phyloP scores from a whole-genome alignment of 306 rosid genomes.

The Lablab purpureus region DNA sequence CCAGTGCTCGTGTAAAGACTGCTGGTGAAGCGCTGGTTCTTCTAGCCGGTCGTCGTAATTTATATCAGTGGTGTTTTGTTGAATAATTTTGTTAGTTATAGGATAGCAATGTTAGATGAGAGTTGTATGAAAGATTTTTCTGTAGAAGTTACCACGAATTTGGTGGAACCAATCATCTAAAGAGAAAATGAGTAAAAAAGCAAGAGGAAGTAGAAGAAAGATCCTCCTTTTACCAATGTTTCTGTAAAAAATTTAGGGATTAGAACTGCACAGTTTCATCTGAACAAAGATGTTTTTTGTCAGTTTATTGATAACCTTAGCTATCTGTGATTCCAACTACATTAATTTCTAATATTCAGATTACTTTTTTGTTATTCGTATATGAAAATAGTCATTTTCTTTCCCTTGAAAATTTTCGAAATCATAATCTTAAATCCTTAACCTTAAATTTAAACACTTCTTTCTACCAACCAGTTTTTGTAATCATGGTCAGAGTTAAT shows the following conservation, averaged over 20 bases:
- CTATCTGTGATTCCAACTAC: neutral
- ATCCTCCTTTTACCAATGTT: neutral
- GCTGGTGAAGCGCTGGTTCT: constrained; percentile 57
- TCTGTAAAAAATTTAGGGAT: neutral
- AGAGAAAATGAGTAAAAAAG: neutral
- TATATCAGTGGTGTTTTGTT: constrained; percentile 6
- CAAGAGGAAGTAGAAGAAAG: neutral
- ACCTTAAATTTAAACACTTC: no score
- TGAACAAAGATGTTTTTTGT: neutral
- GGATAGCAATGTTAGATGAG: neutral
- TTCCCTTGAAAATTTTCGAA: no score
- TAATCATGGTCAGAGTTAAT: no score
- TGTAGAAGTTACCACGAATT: neutral
- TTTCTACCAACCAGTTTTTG: no score
- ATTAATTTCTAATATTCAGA: neutral
- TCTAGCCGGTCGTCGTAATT: constrained; percentile 24
- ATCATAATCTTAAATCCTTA: no score
- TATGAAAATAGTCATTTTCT: no score
- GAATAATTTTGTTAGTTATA: constrained; percentile 24
- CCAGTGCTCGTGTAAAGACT: constrained; percentile 82
- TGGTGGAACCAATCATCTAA: constrained; percentile 3
- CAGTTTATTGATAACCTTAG: neutral
- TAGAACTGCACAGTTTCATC: neutral
- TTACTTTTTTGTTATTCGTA: neutral
- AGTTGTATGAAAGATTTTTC: neutral